Evolutionary conservation across 164 flowering plant species (phyloP).

Genomic region (Piper longum): DNA sequence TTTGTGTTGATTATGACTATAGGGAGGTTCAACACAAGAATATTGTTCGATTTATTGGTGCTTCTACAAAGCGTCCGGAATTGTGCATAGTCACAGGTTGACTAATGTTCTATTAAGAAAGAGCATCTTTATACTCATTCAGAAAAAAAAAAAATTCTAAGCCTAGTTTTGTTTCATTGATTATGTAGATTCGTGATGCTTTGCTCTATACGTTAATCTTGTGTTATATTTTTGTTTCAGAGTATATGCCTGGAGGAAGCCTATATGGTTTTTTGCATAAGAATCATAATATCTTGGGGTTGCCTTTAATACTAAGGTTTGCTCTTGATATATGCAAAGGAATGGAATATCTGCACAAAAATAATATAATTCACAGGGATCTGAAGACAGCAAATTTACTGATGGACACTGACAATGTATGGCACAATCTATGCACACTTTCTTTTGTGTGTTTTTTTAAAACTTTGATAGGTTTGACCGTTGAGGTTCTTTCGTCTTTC

Average conservation of each 20-base stretch:
- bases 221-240: conserved; percentile 31
- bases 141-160: too few relatives aligned
- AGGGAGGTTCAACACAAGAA: conserved; percentile 80
- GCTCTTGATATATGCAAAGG: conserved; percentile 87
- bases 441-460: too few relatives aligned
- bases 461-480: neutral
- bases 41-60: conserved; percentile 86
- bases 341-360: conserved; percentile 84
- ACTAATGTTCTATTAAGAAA: neutral
- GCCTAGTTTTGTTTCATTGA: neutral
- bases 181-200: neutral
- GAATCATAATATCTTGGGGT: conserved; percentile 42
- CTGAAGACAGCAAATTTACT: conserved; percentile 93
- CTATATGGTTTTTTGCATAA: conserved; percentile 76
- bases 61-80: conserved; percentile 63
- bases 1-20: conserved; percentile 11
- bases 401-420: conserved; percentile 63
- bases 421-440: conserved; percentile 6
- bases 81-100: conserved; percentile 85
- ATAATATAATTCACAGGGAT: conserved; percentile 86
- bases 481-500: neutral
- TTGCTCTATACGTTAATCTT: too few relatives aligned
- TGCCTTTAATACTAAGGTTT: conserved; percentile 57
- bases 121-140: too few relatives aligned
- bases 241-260: conserved; percentile 95